A percentile compares a stretch with the other conserved stretches of the same genome.
Evolutionary conservation across 2,329 filamentous ascomycete species (phyloP).

Genomic region (Colletotrichum sp.): DNA sequence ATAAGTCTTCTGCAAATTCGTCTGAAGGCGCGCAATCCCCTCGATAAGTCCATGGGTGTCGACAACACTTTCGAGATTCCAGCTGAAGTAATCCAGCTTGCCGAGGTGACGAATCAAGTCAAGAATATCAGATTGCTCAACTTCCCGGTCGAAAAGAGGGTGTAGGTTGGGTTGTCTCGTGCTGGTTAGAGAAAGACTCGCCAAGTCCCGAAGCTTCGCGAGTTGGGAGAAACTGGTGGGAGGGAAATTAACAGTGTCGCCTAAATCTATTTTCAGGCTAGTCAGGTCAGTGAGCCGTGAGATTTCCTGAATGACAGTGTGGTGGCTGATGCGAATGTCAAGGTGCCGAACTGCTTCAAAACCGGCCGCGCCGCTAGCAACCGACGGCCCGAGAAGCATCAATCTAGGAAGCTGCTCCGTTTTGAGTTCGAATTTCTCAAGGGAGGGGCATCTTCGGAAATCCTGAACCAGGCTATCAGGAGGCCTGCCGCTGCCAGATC

Average conservation of each 20-base stretch:
- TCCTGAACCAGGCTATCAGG: neutral
- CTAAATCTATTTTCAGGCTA: neutral
- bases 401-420: neutral
- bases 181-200: neutral
- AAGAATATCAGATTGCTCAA: neutral
- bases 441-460: neutral
- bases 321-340: neutral
- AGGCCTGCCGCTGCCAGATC: neutral
- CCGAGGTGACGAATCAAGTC: neutral
- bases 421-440: neutral
- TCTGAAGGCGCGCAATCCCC: neutral
- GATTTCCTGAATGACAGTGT: neutral
- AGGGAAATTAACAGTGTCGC: neutral
- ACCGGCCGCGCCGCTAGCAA: neutral
- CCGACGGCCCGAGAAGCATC: neutral
- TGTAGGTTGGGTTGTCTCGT: neutral
- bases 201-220: neutral
- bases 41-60: neutral
- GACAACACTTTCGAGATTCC: neutral
- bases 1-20: neutral
- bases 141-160: neutral
- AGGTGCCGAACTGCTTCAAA: neutral
- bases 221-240: neutral
- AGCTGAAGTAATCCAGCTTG: neutral
- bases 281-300: neutral